phyloP scores from a whole-genome alignment of 164 flowering plant genomes.

The Vitis amurensis region DNA sequence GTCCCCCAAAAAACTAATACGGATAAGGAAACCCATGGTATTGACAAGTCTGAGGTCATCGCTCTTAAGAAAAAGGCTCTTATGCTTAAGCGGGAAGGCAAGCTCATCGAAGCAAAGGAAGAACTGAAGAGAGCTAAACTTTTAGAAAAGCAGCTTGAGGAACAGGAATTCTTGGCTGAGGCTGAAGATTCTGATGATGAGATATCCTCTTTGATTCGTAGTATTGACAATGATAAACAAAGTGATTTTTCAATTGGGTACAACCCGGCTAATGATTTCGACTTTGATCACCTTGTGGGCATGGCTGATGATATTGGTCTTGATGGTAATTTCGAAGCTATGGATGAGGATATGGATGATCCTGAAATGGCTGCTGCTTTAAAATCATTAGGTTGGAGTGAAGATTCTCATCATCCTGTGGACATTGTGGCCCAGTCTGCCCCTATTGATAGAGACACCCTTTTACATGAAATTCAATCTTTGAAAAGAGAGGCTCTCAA shows the following conservation, averaged over 20 bases:
- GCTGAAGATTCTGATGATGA: constrained; percentile 94
- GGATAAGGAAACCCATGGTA: constrained; percentile 25
- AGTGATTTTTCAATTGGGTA: constrained; percentile 29
- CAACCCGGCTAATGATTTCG: constrained; percentile 28
- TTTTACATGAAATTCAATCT: constrained; percentile 50
- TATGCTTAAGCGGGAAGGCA: constrained; percentile 83
- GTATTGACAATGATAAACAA: constrained; percentile 56
- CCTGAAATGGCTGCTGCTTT: constrained; percentile 76
- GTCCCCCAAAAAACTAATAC: constrained; percentile 30
- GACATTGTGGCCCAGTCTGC: constrained; percentile 16
- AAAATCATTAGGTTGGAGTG: constrained; percentile 80
- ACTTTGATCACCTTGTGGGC: constrained; percentile 41
- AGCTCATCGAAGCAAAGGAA: constrained; percentile 92
- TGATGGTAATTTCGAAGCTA: constrained; percentile 67
- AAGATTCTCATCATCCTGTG: constrained; percentile 42
- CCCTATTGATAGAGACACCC: constrained; percentile 37
- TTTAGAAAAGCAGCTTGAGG: constrained; percentile 83
- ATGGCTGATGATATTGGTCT: constrained; percentile 40
- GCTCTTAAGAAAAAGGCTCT: constrained; percentile 79
- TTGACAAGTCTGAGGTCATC: constrained; percentile 63
- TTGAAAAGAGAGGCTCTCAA: constrained; percentile 71
- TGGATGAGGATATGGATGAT: constrained; percentile 81
- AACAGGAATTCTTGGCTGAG: constrained; percentile 73
- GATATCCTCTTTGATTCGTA: constrained; percentile 57
- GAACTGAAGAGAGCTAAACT: constrained; percentile 86